Percentiles rank a stretch among this genome's conserved stretches.
Evolutionary conservation across 257 asterid species (phyloP).

Genomic region (Nicotiana attenuata): DNA sequence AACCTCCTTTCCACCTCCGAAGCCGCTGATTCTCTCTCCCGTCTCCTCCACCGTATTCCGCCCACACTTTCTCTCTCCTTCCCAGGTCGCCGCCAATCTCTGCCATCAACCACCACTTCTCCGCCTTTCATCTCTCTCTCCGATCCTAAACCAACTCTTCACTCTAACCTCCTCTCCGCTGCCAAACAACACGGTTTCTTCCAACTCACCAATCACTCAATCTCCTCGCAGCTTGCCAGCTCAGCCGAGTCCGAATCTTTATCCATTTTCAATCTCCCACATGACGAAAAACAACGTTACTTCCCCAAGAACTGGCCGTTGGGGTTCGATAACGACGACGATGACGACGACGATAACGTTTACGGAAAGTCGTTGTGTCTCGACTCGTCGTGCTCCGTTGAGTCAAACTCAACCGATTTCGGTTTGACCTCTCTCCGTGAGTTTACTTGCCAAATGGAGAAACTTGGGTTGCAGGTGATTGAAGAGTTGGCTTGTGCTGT

Average conservation of each 20-base stretch:
- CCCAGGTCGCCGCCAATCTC: slow-evolving; percentile 26
- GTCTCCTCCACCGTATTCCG: slow-evolving; percentile 63
- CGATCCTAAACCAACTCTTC: slow-evolving; percentile 28
- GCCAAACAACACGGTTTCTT: slow-evolving; percentile 52
- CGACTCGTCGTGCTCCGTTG: slow-evolving; percentile 32
- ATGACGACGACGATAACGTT: slow-evolving; percentile 22
- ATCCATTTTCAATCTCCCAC: slow-evolving; percentile 31
- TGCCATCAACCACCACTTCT: slow-evolving; percentile 17
- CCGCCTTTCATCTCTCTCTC: slow-evolving; percentile 44
- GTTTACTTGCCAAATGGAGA: slow-evolving; percentile 47
- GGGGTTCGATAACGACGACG: slow-evolving; percentile 38
- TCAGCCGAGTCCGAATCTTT: slow-evolving; percentile 40
- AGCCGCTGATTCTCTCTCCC: slow-evolving; percentile 39
- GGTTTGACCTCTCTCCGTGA: slow-evolving; percentile 35
- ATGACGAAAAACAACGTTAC: slow-evolving; percentile 23
- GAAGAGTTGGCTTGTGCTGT: slow-evolving; percentile 40
- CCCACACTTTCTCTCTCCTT: slow-evolving; percentile 48
- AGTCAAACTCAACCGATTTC: slow-evolving; percentile 21
- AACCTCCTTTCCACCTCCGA: slow-evolving; percentile 25
- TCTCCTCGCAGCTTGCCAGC: slow-evolving; percentile 38
- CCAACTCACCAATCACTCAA: slow-evolving; percentile 54
- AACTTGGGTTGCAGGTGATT: slow-evolving; percentile 42
- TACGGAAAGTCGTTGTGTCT: slow-evolving; percentile 45
- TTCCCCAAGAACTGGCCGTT: slow-evolving; percentile 66
- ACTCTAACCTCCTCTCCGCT: slow-evolving; percentile 38